Evolutionary conservation across 768 basidiomycete species (phyloP), one percentile per base, ranked within the genome.

Genomic region (Lentinula edodes): DNA sequence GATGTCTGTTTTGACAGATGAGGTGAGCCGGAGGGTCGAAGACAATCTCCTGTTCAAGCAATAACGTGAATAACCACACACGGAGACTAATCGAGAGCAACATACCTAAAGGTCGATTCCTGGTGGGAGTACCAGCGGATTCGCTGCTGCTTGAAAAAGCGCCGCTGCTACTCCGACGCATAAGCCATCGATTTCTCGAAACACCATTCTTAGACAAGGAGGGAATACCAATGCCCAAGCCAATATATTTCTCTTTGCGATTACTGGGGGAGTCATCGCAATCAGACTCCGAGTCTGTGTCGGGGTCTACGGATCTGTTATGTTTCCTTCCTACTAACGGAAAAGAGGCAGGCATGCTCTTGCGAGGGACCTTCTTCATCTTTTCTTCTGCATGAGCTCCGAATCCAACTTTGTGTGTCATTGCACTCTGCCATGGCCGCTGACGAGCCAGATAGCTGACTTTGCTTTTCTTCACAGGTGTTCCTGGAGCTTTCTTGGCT

Each of bases 401-500:
- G 28, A 77, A 71, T 3, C 83, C 85, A 52, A 90, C 84, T 70
- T 88, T 90, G 65, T 80, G 72, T 13, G 90, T 81, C 18, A 91
- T 82, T 3, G 90, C 90, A 68, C 90, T 91, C 71, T 91, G 90
- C 90, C 90, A 92, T 4, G 87, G 89, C 9, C 90, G 78, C 54
- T 84, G 81, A 62, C 78, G 78, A 34, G 78, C 76, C 39, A 87
- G 74, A 67, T 83, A 78, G 43, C 81, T 79, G 20, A 83, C 85
- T 73, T 87, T 87, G 61, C 78, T 71, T 68, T 80, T 85, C 79
- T 93, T 93, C n/a, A 91, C 88, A 0, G 91, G 91, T 13, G 91
- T 93, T 0, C 88, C 90, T 1, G 91, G 91, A 6, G 84, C 83
- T 60, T 79, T 86, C 78, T 90, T 91, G 16, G 70, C 63, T 18